A percentile compares a stretch with the other conserved stretches of the same genome.
Evolutionary conservation across 352 stramenopile genomes (phyloP).

Genomic region (Phytopythium litorale): DNA sequence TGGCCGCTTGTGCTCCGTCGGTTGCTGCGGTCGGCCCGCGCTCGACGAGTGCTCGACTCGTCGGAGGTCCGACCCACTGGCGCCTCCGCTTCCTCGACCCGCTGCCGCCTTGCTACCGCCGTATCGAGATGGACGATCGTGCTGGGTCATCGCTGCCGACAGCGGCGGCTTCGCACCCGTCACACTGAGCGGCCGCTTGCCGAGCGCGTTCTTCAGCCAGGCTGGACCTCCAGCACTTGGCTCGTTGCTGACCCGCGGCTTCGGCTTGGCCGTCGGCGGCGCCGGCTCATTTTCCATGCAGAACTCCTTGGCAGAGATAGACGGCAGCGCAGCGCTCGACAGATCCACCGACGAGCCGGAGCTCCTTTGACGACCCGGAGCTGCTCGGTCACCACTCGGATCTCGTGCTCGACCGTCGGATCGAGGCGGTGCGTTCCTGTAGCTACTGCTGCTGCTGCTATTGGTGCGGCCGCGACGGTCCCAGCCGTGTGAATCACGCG

Average conservation of each 20-base stretch:
- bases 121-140: conserved; percentile 12
- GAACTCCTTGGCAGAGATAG: conserved; percentile 54
- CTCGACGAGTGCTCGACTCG: conserved; percentile 1
- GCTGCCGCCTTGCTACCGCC: conserved; percentile 2
- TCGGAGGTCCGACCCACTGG: neutral
- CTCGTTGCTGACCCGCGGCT: neutral
- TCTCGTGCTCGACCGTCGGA: neutral
- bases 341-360: conserved; percentile 3
- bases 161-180: neutral
- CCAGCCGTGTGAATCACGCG: conserved; percentile 12
- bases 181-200: conserved; percentile 1
- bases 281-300: conserved; percentile 44
- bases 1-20: conserved; percentile 1
- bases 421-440: conserved; percentile 6
- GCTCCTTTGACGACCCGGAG: too few species aligned
- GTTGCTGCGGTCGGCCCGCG: neutral
- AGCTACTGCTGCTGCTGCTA: conserved; percentile 9
- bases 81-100: neutral
- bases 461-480: conserved; percentile 9
- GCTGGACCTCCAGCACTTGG: neutral
- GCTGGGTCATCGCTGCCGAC: neutral
- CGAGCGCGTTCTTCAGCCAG: conserved; percentile 1
- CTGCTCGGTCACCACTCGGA: conserved; percentile 3
- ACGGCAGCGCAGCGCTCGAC: conserved; percentile 15
- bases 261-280: conserved; percentile 2